Conservation (phyloP, 2,329 filamentous ascomycete genomes). For the Truncatella angustata region DNA sequence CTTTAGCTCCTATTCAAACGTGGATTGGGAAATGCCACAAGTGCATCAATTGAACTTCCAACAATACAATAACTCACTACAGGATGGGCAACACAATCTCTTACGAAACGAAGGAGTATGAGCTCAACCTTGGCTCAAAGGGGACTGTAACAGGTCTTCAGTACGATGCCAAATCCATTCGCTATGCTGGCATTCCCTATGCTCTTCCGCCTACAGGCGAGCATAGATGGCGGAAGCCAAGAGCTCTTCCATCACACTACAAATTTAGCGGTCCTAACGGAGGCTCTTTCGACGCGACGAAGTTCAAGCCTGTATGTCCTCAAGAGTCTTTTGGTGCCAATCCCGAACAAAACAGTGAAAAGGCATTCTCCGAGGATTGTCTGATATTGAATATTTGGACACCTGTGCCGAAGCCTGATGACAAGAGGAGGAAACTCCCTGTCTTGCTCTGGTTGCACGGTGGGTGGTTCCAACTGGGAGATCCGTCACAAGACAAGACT, state of each 20-base stretch:
- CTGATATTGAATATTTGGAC: constrained; percentile 25
- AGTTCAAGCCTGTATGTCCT: constrained; percentile 34
- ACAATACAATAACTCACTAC: background rate
- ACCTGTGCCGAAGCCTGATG: constrained; percentile 11
- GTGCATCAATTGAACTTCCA: background rate
- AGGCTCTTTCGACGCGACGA: constrained; percentile 22
- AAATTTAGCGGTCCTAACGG: constrained; percentile 25
- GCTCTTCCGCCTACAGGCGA: constrained; percentile 21
- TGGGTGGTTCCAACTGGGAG: constrained; percentile 43
- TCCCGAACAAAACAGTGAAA: constrained; percentile 16
- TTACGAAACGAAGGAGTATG: constrained; percentile 21
- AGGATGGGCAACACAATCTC: constrained; percentile 26
- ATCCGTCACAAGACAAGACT: constrained; percentile 38
- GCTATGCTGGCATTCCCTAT: constrained; percentile 29
- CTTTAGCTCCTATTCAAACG: too few species aligned
- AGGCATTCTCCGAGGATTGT: constrained; percentile 23
- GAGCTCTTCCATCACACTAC: constrained; percentile 25
- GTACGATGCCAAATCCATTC: constrained; percentile 31
- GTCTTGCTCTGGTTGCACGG: constrained; percentile 44
- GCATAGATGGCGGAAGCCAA: constrained; percentile 24
- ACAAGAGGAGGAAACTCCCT: constrained; percentile 21
- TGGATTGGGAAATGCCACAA: too few species aligned
- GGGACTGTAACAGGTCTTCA: constrained; percentile 33
- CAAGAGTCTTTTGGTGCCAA: constrained; percentile 32
- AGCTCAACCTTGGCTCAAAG: constrained; percentile 23